Evolutionary conservation across 2,329 filamentous ascomycete genomes (phyloP).

Genomic region (Dactylellina cionopaga): DNA sequence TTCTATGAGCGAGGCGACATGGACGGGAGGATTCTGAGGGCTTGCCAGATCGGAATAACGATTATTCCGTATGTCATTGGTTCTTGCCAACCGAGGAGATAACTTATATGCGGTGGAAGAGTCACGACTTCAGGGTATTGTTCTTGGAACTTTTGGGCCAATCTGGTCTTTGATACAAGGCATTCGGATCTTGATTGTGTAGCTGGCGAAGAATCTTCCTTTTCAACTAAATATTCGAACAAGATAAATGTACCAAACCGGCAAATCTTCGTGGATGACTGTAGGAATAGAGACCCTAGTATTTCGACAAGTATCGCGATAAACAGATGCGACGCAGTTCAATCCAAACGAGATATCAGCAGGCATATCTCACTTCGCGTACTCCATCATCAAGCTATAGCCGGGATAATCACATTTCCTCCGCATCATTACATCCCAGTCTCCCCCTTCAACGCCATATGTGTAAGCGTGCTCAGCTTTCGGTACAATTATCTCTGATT

Average conservation of each 20-base stretch:
- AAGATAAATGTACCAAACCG: background rate
- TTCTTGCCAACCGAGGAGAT: background rate
- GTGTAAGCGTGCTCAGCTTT: conserved; percentile 1
- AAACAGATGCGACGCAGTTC: conserved; percentile 3
- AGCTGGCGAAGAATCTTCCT: background rate
- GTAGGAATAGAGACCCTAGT: conserved; percentile 1
- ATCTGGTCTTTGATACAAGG: background rate
- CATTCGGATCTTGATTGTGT: background rate
- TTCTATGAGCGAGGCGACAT: background rate
- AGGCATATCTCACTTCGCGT: conserved; percentile 1
- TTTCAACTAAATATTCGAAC: conserved; percentile 4
- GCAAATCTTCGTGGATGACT: background rate
- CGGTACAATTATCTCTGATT: background rate
- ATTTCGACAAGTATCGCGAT: conserved; percentile 3
- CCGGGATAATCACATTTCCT: conserved; percentile 1
- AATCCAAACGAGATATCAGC: conserved; percentile 4
- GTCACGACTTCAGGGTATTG: background rate
- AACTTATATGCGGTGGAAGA: conserved; percentile 1
- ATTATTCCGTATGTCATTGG: conserved; percentile 4
- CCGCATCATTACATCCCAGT: background rate
- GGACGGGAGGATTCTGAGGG: background rate
- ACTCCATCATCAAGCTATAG: conserved; percentile 1
- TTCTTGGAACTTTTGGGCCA: background rate
- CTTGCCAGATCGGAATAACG: background rate
- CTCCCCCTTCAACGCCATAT: background rate